A percentile compares a stretch with the other conserved stretches of the same genome.
phyloP scores from a whole-genome alignment of 2,329 filamentous ascomycete species.

The Pseudocercospora fijiensis region DNA sequence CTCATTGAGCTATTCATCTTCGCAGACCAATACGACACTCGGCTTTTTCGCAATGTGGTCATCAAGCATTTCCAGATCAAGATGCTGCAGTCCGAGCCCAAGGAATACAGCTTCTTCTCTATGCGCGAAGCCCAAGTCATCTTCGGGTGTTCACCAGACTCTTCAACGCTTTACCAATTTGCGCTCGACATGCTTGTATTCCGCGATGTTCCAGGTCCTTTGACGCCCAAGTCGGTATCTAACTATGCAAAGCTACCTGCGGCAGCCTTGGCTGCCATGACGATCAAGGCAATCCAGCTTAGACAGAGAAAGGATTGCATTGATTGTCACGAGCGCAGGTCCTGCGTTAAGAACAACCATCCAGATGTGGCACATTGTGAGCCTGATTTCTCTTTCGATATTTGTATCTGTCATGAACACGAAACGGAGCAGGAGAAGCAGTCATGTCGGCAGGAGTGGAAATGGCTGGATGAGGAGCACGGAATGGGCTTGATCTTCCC shows the following conservation, averaged over 20 bases:
- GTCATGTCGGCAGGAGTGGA: not conserved
- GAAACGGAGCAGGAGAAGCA: not conserved
- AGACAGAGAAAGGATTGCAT: no score
- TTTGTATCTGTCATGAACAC: not conserved
- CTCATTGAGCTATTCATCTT: conserved; percentile 6
- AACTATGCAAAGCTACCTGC: no score
- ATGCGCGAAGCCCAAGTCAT: no score
- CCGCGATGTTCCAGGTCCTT: no score
- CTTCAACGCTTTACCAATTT: no score
- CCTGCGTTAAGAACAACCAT: not conserved
- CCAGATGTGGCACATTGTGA: not conserved
- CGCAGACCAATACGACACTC: conserved; percentile 4
- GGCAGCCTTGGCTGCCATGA: no score
- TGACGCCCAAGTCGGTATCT: no score
- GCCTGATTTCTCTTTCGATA: not conserved
- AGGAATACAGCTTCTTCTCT: not conserved
- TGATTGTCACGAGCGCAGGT: not conserved
- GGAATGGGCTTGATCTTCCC: not conserved
- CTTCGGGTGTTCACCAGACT: no score
- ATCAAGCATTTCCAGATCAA: not conserved
- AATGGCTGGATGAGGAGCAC: not conserved
- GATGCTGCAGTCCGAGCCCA: not conserved
- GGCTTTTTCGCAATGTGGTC: not conserved
- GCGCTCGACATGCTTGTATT: no score
- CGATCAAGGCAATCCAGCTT: no score